Evolutionary conservation across 495 filamentous ascomycete species (phyloP), one percentile per base, ranked within the genome.

Genomic region (Penicillium cataractarum): DNA sequence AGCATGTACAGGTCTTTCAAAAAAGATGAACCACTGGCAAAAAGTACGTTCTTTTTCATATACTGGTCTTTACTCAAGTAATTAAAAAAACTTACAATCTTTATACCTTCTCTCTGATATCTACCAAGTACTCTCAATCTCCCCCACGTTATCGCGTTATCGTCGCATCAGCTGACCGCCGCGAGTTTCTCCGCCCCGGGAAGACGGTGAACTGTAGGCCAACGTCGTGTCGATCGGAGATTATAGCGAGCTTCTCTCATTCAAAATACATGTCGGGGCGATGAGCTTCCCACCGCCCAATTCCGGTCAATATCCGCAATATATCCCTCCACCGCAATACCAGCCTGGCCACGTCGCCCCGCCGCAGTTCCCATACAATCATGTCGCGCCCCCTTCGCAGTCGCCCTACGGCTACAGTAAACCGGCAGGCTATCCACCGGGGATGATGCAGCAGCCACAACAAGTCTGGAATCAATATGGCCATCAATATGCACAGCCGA

Each of bases 201-300:
- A 59, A 61, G 61, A 60, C 17, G 24, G 48, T 55, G 58, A 49
- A n/a, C 40, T 27, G 51, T 40, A 24, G 31, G 39, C 42, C 57
- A 53, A 63, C 35, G 57, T 51, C 37, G 56, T 62, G 55, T 58
- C 27, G 39, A n/a, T 39, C n/a, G 68, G 55, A 57, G 55, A 58
- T 63, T 57, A 44, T 59, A 57, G 64, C 64, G 58, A 63, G 62
- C 63, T 49, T 62, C 51, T 66, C 51, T 46, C 67, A 31, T n/a
- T 64, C 61, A 64, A 54, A 58, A 62, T 65, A 66, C 55, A 72
- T 71, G 61, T 70, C 67, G 74, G 72, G 78, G 79, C 75, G 70
- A 82, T 82, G 79, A 82, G 75, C 76, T 82, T 74, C 65, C 77
- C 78, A 78, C 78, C 79, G 53, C 76, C 78, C 54, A 73, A 78